These are phyloP conservation scores for Botrytis paeoniae DNA, from an alignment of 2,329 filamentous ascomycete species.

Conservation along the genomic window DNA sequence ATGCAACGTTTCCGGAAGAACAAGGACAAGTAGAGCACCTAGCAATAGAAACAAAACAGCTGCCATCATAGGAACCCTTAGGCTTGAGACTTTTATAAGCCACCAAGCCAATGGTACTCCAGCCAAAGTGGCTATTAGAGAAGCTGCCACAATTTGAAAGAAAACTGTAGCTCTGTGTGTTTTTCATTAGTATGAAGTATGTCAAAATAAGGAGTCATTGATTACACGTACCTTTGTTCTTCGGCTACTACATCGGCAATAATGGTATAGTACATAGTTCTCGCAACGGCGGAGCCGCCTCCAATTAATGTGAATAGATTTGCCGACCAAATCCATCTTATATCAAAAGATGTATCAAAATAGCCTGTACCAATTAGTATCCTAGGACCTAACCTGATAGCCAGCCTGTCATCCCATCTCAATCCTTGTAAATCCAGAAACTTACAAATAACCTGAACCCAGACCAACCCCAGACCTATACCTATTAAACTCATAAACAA, in stretches of 20 bases:
- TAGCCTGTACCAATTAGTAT: slow-evolving; percentile 3
- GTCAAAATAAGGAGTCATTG: background rate
- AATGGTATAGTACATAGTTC: slow-evolving; percentile 37
- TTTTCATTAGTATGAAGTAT: background rate
- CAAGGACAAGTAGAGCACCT: slow-evolving; percentile 20
- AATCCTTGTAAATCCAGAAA: background rate
- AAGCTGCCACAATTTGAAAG: slow-evolving; percentile 31
- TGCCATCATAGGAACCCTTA: slow-evolving; percentile 23
- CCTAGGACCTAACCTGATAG: background rate
- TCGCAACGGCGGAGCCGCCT: slow-evolving; percentile 37
- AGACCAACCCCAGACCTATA: slow-evolving; percentile 12
- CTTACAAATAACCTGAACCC: slow-evolving; percentile 23
- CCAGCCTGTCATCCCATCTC: background rate
- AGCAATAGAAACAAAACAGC: slow-evolving; percentile 16
- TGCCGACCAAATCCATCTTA: slow-evolving; percentile 36
- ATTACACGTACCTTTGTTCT: slow-evolving; percentile 29
- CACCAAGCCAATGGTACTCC: slow-evolving; percentile 38
- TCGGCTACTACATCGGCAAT: slow-evolving; percentile 39
- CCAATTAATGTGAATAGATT: slow-evolving; percentile 36
- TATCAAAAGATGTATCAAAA: slow-evolving; percentile 23
- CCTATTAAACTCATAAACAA: slow-evolving; percentile 19
- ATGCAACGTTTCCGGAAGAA: slow-evolving; percentile 30
- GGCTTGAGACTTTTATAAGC: slow-evolving; percentile 34
- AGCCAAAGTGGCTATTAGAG: slow-evolving; percentile 37
- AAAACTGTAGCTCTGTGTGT: slow-evolving; percentile 36